Conservation (phyloP, 176 grass and related monocot genomes). For the Eleusine coracana region DNA sequence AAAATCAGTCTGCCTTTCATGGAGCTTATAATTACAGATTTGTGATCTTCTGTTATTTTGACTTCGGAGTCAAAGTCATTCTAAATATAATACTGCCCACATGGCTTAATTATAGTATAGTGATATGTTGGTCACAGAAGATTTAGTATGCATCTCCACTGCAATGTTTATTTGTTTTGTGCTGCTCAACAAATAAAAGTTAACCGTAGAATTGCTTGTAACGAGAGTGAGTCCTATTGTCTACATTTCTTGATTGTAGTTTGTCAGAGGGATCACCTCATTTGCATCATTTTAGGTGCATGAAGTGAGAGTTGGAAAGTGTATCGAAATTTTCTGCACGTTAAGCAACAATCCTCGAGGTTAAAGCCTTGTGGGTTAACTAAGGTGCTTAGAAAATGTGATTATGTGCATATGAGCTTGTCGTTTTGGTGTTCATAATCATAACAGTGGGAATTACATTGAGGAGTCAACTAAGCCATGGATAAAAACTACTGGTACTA, state of each 20-base stretch:
- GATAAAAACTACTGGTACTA: background rate
- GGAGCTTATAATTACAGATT: background rate
- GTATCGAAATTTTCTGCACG: background rate
- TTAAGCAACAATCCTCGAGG: background rate
- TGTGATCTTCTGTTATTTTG: background rate
- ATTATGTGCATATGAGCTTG: background rate
- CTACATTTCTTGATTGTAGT: slow-evolving; percentile 1
- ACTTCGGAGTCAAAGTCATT: background rate
- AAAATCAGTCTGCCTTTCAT: background rate
- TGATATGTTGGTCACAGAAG: background rate
- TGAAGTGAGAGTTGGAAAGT: background rate
- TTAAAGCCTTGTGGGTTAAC: background rate
- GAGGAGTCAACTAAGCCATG: background rate
- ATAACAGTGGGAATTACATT: background rate
- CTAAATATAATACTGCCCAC: background rate
- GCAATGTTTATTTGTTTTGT: background rate
- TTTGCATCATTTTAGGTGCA: background rate
- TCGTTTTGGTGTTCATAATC: background rate
- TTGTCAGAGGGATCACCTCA: background rate
- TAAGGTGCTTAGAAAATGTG: background rate
- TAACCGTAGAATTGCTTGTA: background rate
- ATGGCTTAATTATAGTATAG: background rate
- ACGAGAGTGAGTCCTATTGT: background rate
- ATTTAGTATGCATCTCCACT: background rate
- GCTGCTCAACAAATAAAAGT: background rate